Percentiles rank a stretch among this genome's conserved stretches.
These are phyloP conservation scores for Euphrasia arctica DNA, from an alignment of 305 asterid species.

Conservation along the genomic window DNA sequence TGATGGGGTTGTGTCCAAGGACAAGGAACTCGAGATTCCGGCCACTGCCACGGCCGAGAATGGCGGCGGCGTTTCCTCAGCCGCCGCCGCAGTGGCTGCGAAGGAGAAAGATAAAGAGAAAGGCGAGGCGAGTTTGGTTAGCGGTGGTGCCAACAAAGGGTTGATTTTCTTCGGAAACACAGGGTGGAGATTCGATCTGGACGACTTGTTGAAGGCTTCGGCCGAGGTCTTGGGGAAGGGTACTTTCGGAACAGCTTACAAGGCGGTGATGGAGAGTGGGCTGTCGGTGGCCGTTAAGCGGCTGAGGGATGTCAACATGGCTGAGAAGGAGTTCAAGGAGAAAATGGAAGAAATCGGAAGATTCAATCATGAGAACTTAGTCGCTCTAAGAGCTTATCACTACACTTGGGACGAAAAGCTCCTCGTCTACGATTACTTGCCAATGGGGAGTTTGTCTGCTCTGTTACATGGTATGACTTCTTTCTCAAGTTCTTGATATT, in stretches of 20 bases:
- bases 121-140: slow-evolving; percentile 25
- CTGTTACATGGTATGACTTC: slow-evolving; percentile 50
- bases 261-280: slow-evolving; percentile 48
- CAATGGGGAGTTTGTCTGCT: slow-evolving; percentile 65
- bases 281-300: slow-evolving; percentile 53
- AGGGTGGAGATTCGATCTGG: slow-evolving; percentile 46
- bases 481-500: neutral
- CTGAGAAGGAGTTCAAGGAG: slow-evolving; percentile 49
- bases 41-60: slow-evolving; percentile 7
- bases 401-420: slow-evolving; percentile 50
- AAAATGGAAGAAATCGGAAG: slow-evolving; percentile 60
- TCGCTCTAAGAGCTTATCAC: slow-evolving; percentile 58
- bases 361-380: slow-evolving; percentile 50
- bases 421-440: slow-evolving; percentile 59
- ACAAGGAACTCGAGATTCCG: slow-evolving; percentile 29
- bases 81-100: slow-evolving; percentile 27
- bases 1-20: slow-evolving; percentile 26
- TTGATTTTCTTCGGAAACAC: slow-evolving; percentile 37
- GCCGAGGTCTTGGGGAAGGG: slow-evolving; percentile 65
- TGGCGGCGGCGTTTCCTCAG: slow-evolving; percentile 19
- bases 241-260: slow-evolving; percentile 54
- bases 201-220: slow-evolving; percentile 51
- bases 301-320: slow-evolving; percentile 46
- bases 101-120: slow-evolving; percentile 31
- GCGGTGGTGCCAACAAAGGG: slow-evolving; percentile 36